Conservation (phyloP, 495 filamentous ascomycete genomes). For the Hyaloscypha variabilis region DNA sequence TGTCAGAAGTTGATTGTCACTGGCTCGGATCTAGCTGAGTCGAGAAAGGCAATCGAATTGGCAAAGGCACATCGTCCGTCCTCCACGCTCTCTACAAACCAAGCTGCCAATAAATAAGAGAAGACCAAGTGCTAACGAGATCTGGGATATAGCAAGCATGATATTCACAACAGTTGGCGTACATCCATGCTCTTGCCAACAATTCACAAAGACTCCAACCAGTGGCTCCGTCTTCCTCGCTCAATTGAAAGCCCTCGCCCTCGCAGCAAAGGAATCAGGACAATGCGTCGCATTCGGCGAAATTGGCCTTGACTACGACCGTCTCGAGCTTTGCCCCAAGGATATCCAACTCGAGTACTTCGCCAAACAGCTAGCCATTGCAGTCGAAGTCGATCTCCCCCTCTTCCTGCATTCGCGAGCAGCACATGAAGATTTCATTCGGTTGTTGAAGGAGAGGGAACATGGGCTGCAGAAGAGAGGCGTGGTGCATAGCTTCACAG, state of each 20-base stretch:
- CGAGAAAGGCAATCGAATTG: conserved; percentile 71
- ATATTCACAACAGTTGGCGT: conserved; percentile 91
- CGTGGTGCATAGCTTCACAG: conserved; percentile 78
- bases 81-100: not conserved
- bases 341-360: conserved; percentile 86
- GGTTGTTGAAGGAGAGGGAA: conserved; percentile 50
- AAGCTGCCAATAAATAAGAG: no score
- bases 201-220: conserved; percentile 61
- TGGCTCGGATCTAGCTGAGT: conserved; percentile 83
- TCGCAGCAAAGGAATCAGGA: conserved; percentile 45
- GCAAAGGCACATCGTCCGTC: conserved; percentile 70
- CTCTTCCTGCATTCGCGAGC: conserved; percentile 76
- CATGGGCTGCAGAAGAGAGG: conserved; percentile 57
- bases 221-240: conserved; percentile 58
- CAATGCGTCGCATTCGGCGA: conserved; percentile 85
- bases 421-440: conserved; percentile 68
- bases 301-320: conserved; percentile 95
- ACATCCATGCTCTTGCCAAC: conserved; percentile 80
- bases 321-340: conserved; percentile 74
- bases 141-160: conserved; percentile 61
- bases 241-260: conserved; percentile 61
- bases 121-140: not conserved
- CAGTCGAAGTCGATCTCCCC: conserved; percentile 63
- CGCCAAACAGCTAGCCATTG: conserved; percentile 74
- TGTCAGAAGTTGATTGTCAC: conserved; percentile 92